Base-by-base conservation (phyloP, 352 stramenopile species). In the Globisporangium nodosum region DNA sequence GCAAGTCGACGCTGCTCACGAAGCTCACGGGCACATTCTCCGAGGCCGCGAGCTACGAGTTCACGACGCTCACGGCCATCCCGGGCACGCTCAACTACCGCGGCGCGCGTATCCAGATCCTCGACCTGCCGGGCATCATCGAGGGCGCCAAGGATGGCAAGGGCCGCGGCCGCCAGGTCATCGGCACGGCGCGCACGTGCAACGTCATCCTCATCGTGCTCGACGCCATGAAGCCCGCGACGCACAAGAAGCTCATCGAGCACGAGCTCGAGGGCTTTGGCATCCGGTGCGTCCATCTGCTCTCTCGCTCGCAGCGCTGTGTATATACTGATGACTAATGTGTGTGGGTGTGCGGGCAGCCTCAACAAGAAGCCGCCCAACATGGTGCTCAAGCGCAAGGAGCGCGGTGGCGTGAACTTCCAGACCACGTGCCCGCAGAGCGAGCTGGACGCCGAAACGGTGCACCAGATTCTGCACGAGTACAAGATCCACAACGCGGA, bases 141-240 rank as follows among this genome's bases (percentile, higher is more conserved):
- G 97, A 99, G 68, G 97, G 97, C 46, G 97, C 97, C 15, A 98
- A 98, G 62, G 93, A 99, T 76, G 96, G 96, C 65, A 98, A 98
- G 66, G 92, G 97, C 68, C 91, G 97, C 52, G 97, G 97, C 64
- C 81, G 96, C 57, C 94, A 99, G 78, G 96, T 99, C 65, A 99
- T 99, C 71, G 88, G 85, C 56, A 98, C 95, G 9, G 97, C 97
- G 21, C 83, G 96, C 21, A 99, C 96, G 39, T 99, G 95, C 76
- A 99, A 99, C 76, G 78, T 99, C 47, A 98, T 99, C 61, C 73
- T 99, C 31, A 98, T 99, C 60, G 96, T 99, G 55, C 79, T 99
- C 54, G 96, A 99, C 67, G 82, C 90, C 31, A 92, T 87, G 70
- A 99, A 99, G 77, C 94, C 94, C 16, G 88, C 98, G 40, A 98